Conservation (phyloP, 164 flowering plant species). For the Liriodendron chinense region DNA sequence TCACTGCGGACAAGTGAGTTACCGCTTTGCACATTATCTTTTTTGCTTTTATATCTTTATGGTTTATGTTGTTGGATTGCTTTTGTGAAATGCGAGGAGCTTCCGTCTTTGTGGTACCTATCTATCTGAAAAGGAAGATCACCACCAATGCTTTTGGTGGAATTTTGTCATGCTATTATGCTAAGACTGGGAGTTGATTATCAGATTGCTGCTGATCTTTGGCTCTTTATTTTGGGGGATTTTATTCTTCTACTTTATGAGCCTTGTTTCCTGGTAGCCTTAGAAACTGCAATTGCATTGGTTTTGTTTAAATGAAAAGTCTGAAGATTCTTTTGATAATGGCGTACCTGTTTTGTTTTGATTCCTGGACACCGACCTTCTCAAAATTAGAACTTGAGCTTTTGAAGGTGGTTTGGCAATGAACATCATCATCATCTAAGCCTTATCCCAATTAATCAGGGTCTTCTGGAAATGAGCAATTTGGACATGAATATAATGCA, state of each 20-base stretch:
- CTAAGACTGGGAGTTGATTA: not conserved
- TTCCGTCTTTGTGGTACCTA: not conserved
- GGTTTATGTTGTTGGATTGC: not conserved
- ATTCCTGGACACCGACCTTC: no score
- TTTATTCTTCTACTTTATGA: no score
- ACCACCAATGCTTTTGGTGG: not conserved
- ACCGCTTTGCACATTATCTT: not conserved
- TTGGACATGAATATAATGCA: not conserved
- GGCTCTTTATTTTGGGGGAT: not conserved
- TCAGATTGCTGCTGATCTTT: not conserved
- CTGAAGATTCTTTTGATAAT: not conserved
- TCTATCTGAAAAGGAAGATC: not conserved
- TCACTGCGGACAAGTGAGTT: slow-evolving; percentile 74
- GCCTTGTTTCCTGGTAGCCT: not conserved
- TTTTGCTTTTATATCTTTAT: no score
- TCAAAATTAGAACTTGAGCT: no score
- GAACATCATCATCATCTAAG: no score
- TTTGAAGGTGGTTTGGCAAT: no score
- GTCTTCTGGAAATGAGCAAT: not conserved
- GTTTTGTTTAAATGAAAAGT: not conserved
- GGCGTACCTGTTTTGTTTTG: not conserved
- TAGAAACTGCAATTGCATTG: not conserved
- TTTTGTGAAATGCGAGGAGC: not conserved
- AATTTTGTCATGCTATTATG: not conserved
- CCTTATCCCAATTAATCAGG: no score